Evolutionary conservation across 2,329 filamentous ascomycete genomes (phyloP), one percentile per base, ranked within the genome.

Genomic region (Geosmithia putterillii): DNA sequence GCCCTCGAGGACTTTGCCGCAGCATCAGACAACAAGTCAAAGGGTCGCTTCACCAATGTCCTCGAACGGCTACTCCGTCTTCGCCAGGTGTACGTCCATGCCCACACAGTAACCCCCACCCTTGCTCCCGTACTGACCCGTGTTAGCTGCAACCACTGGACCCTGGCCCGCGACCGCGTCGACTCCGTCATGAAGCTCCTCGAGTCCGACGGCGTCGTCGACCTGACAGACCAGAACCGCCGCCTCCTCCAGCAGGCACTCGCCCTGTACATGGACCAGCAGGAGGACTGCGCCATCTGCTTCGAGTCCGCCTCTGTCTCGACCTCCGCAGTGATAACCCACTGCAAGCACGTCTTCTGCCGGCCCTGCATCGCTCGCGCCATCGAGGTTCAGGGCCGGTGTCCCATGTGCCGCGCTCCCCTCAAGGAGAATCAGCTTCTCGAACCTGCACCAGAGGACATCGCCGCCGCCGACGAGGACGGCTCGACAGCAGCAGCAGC

Each of bases 211-310:
- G 74, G 78, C 40, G 68, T 81, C 1, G 80, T 94, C 0, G 70
- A 74, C 0, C 68, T 94, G 20, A 90, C 77, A 2, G 71, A 76
- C 0, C 81, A 87, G 57, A 94, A 90, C 54, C 66, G 74, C 19
- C 71, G 71, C 18, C 76, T 86, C 10, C 66, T 94, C 15, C 86
- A 89, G 52, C 75, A 83, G 44, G 74, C 89, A 42, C 71, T 94
- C 3, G 79, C 84, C 46, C 67, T 94, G 7, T 79, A 78, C 48
- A 83, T 90, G 44, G 86, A 94, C 49, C 82, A 71, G 39, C 83
- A 86, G 47, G 88, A 94, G 52, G 81, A 89, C 46, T 95, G 89
- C 54, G 71, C 85, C 1, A 75, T 95, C 42, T 95, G 89, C 58
- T 74, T 89, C 25, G 86, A 94, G 23, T 65, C 68, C 0, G 68